Evolutionary conservation across 345 rosid species (phyloP).

Genomic region (Aquilaria sinensis): DNA sequence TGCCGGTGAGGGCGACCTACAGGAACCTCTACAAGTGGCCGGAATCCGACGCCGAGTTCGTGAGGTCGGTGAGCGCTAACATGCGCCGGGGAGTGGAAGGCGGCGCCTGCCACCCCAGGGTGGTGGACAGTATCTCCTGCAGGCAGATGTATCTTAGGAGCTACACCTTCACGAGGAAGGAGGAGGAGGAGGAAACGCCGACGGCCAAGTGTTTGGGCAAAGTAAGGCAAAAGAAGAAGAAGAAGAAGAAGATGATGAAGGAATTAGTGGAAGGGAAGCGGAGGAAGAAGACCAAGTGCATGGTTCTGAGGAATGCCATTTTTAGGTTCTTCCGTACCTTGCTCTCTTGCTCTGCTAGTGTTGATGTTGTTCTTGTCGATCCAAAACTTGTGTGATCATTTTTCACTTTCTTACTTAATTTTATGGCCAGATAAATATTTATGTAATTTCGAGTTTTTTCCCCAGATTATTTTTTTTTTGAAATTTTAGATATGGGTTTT

Average conservation of each 20-base stretch:
- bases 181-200: conserved; percentile 17
- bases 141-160: conserved; percentile 48
- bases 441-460: neutral
- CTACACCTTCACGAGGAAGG: conserved; percentile 35
- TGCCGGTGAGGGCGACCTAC: conserved; percentile 18
- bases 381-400: neutral
- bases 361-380: conserved; percentile 41
- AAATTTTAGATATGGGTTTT: conserved; percentile 2
- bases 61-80: conserved; percentile 14
- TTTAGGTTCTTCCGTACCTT: conserved; percentile 36
- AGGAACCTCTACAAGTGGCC: conserved; percentile 28
- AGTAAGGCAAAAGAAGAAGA: conserved; percentile 18
- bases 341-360: conserved; percentile 35
- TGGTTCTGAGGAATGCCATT: conserved; percentile 41
- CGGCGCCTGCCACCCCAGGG: conserved; percentile 6
- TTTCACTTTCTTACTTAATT: neutral
- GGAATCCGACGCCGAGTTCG: conserved; percentile 19
- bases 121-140: conserved; percentile 37
- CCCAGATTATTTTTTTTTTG: conserved; percentile 16
- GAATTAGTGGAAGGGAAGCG: neutral
- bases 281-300: conserved; percentile 26
- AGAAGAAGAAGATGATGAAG: conserved; percentile 13
- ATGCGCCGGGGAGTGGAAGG: neutral
- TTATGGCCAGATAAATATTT: neutral
- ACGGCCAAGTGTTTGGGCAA: conserved; percentile 25